Evolutionary conservation across 306 rosid genomes (phyloP).

Genomic region (Vigna trinervia): DNA sequence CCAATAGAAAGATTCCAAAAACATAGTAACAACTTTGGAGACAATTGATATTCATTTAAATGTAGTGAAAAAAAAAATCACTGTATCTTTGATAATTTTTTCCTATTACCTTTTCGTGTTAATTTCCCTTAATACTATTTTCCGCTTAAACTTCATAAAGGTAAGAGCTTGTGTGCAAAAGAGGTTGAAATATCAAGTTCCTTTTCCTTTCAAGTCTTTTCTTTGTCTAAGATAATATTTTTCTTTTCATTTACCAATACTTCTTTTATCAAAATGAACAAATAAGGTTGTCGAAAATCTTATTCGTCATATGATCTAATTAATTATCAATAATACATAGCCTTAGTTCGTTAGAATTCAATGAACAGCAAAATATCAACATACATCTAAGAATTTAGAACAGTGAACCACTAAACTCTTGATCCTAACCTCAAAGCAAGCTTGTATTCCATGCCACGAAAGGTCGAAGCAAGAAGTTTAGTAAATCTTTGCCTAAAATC

Average conservation of each 20-base stretch:
- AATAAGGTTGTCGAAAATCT: not conserved
- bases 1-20: too few relatives aligned
- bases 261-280: constrained; percentile 6
- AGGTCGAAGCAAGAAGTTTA: constrained; percentile 68
- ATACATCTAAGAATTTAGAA: constrained; percentile 2
- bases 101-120: not conserved
- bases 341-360: constrained; percentile 9
- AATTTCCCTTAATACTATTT: not conserved
- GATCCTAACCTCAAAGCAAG: constrained; percentile 87
- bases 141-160: not conserved
- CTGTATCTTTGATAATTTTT: not conserved
- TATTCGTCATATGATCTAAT: constrained; percentile 4
- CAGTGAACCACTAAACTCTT: constrained; percentile 18
- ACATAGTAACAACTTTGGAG: not conserved
- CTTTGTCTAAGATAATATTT: not conserved
- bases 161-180: not conserved
- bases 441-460: constrained; percentile 74
- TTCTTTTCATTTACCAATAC: not conserved
- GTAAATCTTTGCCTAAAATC: constrained; percentile 85
- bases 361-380: constrained; percentile 21
- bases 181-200: not conserved
- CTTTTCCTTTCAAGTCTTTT: not conserved
- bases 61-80: not conserved
- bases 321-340: constrained; percentile 14
- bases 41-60: not conserved